phyloP scores from a whole-genome alignment of 1,284 basidiomycete genomes.

The Microbotryum saponariae region DNA sequence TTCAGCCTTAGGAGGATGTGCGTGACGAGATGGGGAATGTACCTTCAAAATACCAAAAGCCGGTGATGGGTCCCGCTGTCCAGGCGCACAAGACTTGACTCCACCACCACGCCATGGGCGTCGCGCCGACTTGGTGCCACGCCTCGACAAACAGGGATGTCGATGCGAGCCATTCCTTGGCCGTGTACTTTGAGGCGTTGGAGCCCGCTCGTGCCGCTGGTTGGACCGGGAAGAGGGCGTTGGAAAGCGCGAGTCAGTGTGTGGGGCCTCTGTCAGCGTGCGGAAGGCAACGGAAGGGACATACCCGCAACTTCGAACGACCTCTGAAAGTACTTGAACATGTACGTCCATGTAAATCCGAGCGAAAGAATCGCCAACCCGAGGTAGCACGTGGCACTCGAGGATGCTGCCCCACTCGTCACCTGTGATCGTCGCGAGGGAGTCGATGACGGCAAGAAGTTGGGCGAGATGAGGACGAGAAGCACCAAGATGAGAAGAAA shows the following conservation, averaged over 20 bases:
- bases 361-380: conserved; percentile 20
- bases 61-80: conserved; percentile 58
- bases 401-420: conserved; percentile 2
- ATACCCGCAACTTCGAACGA: conserved; percentile 33
- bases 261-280: conserved; percentile 10
- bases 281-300: conserved; percentile 17
- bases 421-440: too few species aligned
- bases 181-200: conserved; percentile 29
- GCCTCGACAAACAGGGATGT: conserved; percentile 61
- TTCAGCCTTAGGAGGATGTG: neutral
- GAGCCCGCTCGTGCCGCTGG: conserved; percentile 41
- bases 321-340: conserved; percentile 37
- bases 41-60: conserved; percentile 56
- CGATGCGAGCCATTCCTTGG: conserved; percentile 52
- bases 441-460: conserved; percentile 32
- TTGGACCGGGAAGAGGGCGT: conserved; percentile 6
- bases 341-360: conserved; percentile 32
- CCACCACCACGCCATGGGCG: conserved; percentile 61
- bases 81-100: conserved; percentile 62
- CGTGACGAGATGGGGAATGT: conserved; percentile 23
- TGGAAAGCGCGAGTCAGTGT: neutral
- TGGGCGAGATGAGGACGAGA: conserved; percentile 42
- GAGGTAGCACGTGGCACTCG: conserved; percentile 14
- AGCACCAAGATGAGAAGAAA: conserved; percentile 47
- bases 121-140: conserved; percentile 50